These are phyloP conservation scores for Huntiella omanensis DNA, from an alignment of 2,329 filamentous ascomycete genomes.

Conservation along the genomic window DNA sequence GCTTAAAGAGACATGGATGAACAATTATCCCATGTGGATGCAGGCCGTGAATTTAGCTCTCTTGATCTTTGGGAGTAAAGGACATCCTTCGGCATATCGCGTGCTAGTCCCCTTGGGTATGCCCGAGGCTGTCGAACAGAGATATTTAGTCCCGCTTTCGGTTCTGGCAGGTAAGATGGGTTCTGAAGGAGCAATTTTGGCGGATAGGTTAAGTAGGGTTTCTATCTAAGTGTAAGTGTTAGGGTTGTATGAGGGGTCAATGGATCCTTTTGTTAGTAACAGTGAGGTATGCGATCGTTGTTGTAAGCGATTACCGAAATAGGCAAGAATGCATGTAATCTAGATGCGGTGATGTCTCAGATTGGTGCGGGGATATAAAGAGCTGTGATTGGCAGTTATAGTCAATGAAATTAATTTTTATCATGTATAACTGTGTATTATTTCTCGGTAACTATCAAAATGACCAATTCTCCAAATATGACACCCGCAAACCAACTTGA, in stretches of 20 bases:
- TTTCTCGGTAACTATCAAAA: too few relatives aligned
- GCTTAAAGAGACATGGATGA: constrained; percentile 31
- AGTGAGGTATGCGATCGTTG: background rate
- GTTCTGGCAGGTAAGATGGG: constrained; percentile 22
- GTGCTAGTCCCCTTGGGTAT: constrained; percentile 34
- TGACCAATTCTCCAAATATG: too few relatives aligned
- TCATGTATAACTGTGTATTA: too few relatives aligned
- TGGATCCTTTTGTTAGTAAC: background rate
- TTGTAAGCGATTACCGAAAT: background rate
- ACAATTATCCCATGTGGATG: constrained; percentile 35
- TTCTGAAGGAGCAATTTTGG: constrained; percentile 17
- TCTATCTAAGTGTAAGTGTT: constrained; percentile 12
- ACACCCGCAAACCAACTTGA: too few relatives aligned
- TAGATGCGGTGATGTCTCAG: background rate
- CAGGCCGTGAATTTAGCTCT: constrained; percentile 43
- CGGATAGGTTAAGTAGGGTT: constrained; percentile 24
- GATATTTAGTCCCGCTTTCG: constrained; percentile 36
- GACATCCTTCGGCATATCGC: constrained; percentile 16
- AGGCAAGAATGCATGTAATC: background rate
- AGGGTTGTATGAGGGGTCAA: background rate
- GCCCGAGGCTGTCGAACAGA: constrained; percentile 36
- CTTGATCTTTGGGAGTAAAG: constrained; percentile 18
- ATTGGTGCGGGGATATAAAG: background rate
- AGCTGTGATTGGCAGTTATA: too few relatives aligned
- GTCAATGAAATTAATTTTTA: too few relatives aligned